Evolutionary conservation across 2,329 filamentous ascomycete genomes (phyloP).

Genomic region (Xylaria sp.): DNA sequence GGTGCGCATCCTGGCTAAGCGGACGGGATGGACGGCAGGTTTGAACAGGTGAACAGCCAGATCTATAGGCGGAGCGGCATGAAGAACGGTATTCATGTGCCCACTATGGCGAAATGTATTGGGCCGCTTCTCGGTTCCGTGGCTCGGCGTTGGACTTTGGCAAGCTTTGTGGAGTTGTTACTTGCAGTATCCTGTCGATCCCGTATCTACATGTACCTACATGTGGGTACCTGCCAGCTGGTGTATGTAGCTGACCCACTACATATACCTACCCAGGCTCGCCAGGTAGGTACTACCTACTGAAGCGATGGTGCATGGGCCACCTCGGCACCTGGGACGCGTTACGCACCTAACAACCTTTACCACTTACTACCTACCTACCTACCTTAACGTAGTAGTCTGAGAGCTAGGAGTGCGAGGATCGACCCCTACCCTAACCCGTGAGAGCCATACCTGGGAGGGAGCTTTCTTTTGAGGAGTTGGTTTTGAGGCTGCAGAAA

Average conservation of each 20-base stretch:
- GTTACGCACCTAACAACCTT: too few relatives aligned
- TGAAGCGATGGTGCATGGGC: too few relatives aligned
- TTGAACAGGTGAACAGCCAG: not conserved
- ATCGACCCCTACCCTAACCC: conserved; percentile 17
- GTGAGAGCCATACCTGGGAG: conserved; percentile 7
- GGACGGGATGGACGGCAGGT: not conserved
- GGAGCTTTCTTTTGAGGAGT: not conserved
- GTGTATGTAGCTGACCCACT: too few relatives aligned
- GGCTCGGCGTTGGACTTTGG: not conserved
- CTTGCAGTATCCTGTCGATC: not conserved
- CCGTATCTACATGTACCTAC: too few relatives aligned
- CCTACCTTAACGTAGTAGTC: too few relatives aligned
- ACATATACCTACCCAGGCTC: too few relatives aligned
- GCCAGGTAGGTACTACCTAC: too few relatives aligned
- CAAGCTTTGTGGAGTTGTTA: not conserved
- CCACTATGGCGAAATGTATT: not conserved
- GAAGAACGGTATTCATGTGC: not conserved
- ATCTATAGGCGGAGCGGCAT: not conserved
- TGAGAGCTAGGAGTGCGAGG: not conserved
- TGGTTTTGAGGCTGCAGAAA: conserved; percentile 5
- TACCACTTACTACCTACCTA: not conserved
- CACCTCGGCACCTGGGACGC: too few relatives aligned
- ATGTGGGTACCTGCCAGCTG: too few relatives aligned
- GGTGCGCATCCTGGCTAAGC: conserved; percentile 16
- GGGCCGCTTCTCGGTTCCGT: not conserved